phyloP scores from a whole-genome alignment of 208 protist species.

The Trypanosomatidae sp. region DNA sequence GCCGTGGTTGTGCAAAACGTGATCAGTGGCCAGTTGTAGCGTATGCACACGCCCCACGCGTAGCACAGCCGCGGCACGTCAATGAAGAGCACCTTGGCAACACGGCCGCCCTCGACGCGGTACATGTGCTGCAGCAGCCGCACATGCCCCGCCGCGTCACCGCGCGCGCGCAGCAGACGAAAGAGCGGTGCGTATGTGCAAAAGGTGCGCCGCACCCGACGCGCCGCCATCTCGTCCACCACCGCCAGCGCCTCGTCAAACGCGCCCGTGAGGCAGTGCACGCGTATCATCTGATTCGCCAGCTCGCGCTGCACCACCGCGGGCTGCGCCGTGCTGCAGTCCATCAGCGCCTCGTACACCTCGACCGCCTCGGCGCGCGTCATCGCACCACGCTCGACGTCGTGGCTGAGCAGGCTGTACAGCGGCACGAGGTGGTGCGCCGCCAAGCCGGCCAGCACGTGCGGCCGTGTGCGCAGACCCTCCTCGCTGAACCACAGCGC shows the following conservation, averaged over 20 bases:
- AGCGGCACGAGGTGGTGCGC: conserved; percentile 85
- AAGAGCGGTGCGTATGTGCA: conserved; percentile 87
- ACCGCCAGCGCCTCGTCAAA: conserved; percentile 66
- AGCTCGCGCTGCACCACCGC: conserved; percentile 83
- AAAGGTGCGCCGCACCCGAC: conserved; percentile 75
- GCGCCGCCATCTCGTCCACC: conserved; percentile 62
- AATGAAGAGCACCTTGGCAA: conserved; percentile 77
- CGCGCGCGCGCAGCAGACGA: conserved; percentile 43
- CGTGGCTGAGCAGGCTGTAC: conserved; percentile 76
- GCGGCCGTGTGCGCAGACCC: conserved; percentile 52
- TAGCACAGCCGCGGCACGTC: conserved; percentile 78
- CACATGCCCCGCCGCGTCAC: conserved; percentile 55
- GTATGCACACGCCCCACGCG: conserved; percentile 75
- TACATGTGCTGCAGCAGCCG: conserved; percentile 64
- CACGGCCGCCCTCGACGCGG: conserved; percentile 48
- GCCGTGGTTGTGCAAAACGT: conserved; percentile 51
- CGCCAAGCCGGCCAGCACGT: conserved; percentile 61
- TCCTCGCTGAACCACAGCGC: conserved; percentile 80
- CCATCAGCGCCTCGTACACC: conserved; percentile 82
- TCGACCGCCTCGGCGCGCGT: conserved; percentile 51
- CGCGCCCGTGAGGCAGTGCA: conserved; percentile 64
- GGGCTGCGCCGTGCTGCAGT: conserved; percentile 75
- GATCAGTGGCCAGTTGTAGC: conserved; percentile 80
- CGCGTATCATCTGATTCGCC: conserved; percentile 80
- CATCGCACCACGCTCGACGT: conserved; percentile 81